Percentiles rank a stretch among this genome's conserved stretches.
phyloP scores from a whole-genome alignment of 1,284 basidiomycete species.

The Sanghuangporus weigelae region DNA sequence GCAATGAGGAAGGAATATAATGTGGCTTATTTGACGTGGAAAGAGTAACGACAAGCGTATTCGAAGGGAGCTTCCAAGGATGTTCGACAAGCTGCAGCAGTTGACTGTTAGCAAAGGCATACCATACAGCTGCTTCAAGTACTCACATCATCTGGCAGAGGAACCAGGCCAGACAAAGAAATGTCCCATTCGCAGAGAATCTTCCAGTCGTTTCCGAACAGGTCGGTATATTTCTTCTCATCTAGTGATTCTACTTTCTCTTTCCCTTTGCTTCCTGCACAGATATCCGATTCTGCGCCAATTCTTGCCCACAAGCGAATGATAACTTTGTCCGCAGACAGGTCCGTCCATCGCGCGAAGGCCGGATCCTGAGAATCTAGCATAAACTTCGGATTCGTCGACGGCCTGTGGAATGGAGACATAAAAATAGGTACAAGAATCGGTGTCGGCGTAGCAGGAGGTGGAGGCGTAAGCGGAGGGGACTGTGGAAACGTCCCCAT shows the following conservation, averaged over 20 bases:
- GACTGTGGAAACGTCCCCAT: constrained; percentile 13
- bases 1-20: constrained; percentile 42
- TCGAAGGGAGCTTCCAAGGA: constrained; percentile 56
- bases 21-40: constrained; percentile 52
- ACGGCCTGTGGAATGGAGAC: constrained; percentile 64
- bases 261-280: constrained; percentile 37
- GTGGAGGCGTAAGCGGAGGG: constrained; percentile 18
- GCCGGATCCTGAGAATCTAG: constrained; percentile 46
- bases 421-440: constrained; percentile 53
- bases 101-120: constrained; percentile 9
- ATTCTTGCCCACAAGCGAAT: constrained; percentile 58
- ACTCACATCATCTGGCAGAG: constrained; percentile 58
- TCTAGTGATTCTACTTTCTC: constrained; percentile 23
- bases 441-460: constrained; percentile 5
- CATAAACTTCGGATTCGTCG: constrained; percentile 70
- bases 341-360: constrained; percentile 43
- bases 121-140: background rate
- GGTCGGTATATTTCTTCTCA: background rate
- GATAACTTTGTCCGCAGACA: constrained; percentile 42
- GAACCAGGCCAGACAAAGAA: constrained; percentile 53
- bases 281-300: constrained; percentile 29
- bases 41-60: constrained; percentile 65
- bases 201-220: constrained; percentile 44
- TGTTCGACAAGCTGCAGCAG: constrained; percentile 37
- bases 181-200: constrained; percentile 67